Evolutionary conservation across 306 rosid species (phyloP).

Genomic region (Cercis canadensis): DNA sequence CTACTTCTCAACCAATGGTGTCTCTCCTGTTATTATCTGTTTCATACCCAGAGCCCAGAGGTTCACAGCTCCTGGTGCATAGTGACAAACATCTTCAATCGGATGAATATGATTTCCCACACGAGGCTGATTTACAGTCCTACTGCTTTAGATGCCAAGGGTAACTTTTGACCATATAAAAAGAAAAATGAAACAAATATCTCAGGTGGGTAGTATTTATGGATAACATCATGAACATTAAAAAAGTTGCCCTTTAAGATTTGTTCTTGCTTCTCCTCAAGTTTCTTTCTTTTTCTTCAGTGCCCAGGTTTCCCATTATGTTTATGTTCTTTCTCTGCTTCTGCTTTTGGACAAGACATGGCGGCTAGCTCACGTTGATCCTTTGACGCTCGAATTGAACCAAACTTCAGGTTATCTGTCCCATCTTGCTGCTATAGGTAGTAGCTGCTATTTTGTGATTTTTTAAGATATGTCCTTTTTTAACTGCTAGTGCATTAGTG

Average conservation of each 20-base stretch:
- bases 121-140: conserved; percentile 8
- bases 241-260: background rate
- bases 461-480: conserved; percentile 23
- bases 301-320: conserved; percentile 31
- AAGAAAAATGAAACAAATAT: background rate
- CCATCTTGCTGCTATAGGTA: conserved; percentile 22
- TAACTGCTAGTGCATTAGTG: background rate
- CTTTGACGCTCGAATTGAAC: conserved; percentile 19
- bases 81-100: conserved; percentile 17
- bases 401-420: conserved; percentile 14
- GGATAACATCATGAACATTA: conserved; percentile 14
- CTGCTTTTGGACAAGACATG: background rate
- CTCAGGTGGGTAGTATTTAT: background rate
- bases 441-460: conserved; percentile 6
- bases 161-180: background rate
- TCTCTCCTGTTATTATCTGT: background rate
- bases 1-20: background rate
- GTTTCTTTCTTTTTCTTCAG: conserved; percentile 23
- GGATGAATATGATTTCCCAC: background rate
- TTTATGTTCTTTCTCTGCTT: conserved; percentile 9
- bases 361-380: conserved; percentile 22
- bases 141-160: background rate
- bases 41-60: background rate
- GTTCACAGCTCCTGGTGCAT: background rate
- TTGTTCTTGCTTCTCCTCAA: background rate